Percentiles rank a stretch among this genome's conserved stretches.
Evolutionary conservation across 805 yeast genomes (phyloP).

Genomic region (Teunomyces gatunensis): DNA sequence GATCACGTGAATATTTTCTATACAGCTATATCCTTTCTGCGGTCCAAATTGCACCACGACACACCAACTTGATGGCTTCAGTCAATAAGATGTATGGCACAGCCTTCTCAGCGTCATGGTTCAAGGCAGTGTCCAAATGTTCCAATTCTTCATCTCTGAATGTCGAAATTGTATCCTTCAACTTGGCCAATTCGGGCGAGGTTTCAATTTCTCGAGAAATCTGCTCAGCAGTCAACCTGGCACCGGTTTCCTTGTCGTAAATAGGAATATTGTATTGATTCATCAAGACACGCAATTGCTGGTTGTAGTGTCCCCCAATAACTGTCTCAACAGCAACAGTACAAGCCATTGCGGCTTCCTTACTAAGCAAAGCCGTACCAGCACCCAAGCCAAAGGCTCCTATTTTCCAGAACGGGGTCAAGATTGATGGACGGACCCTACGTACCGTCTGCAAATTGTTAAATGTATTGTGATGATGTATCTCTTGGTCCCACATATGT

Average conservation of each 20-base stretch:
- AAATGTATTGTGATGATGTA: slow-evolving; percentile 86
- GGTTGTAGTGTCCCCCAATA: slow-evolving; percentile 93
- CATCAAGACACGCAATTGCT: slow-evolving; percentile 74
- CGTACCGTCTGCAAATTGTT: slow-evolving; percentile 69
- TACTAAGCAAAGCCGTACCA: slow-evolving; percentile 80
- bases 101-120: slow-evolving; percentile 88
- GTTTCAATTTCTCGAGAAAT: slow-evolving; percentile 24
- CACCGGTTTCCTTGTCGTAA: slow-evolving; percentile 35
- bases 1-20: not conserved
- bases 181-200: slow-evolving; percentile 53
- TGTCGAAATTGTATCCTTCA: slow-evolving; percentile 62
- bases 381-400: slow-evolving; percentile 89
- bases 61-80: slow-evolving; percentile 78
- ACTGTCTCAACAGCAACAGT: slow-evolving; percentile 99
- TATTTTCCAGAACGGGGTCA: slow-evolving; percentile 90
- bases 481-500: slow-evolving; percentile 99
- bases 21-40: slow-evolving; percentile 70
- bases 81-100: slow-evolving; percentile 88
- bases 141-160: slow-evolving; percentile 95
- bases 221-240: slow-evolving; percentile 18
- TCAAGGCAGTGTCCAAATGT: slow-evolving; percentile 90
- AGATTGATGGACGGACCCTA: slow-evolving; percentile 84
- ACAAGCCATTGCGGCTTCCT: slow-evolving; percentile 99
- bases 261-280: slow-evolving; percentile 57
- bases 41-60: slow-evolving; percentile 85